Percentiles rank a stretch among this genome's conserved stretches.
phyloP scores from a whole-genome alignment of 352 stramenopile species.

The Aphanomyces cochlioides region DNA sequence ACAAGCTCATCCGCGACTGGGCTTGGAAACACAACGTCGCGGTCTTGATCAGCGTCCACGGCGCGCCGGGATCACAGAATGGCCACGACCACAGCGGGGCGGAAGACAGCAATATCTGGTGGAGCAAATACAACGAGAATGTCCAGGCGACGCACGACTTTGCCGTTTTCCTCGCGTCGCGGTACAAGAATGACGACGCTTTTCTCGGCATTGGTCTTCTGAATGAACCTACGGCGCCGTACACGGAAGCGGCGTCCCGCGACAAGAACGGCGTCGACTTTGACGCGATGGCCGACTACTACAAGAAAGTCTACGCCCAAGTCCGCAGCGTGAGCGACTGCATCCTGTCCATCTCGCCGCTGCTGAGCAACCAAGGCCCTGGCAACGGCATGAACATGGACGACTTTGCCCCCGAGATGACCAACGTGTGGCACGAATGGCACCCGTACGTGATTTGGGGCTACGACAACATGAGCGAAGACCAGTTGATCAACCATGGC shows the following conservation, averaged over 20 bases:
- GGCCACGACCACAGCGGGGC: slow-evolving; percentile 29
- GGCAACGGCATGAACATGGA: slow-evolving; percentile 10
- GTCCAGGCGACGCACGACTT: slow-evolving; percentile 34
- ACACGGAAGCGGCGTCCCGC: too few relatives aligned
- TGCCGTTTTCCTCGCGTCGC: slow-evolving; percentile 33
- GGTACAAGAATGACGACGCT: slow-evolving; percentile 33
- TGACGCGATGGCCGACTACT: slow-evolving; percentile 32
- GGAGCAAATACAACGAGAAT: slow-evolving; percentile 33
- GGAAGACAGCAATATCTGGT: slow-evolving; percentile 26
- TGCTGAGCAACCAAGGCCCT: slow-evolving; percentile 29
- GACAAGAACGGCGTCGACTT: slow-evolving; percentile 16
- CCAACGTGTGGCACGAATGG: slow-evolving; percentile 42
- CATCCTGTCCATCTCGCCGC: slow-evolving; percentile 29
- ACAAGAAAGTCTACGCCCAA: slow-evolving; percentile 27
- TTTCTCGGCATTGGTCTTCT: slow-evolving; percentile 39
- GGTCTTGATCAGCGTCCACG: slow-evolving; percentile 51
- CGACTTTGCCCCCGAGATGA: slow-evolving; percentile 29
- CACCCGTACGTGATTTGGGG: slow-evolving; percentile 46
- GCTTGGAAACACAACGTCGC: slow-evolving; percentile 50
- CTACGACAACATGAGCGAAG: slow-evolving; percentile 31
- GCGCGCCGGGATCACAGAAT: slow-evolving; percentile 55
- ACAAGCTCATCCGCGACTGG: slow-evolving; percentile 48
- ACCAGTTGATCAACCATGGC: slow-evolving; percentile 18
- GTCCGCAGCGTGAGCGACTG: slow-evolving; percentile 31
- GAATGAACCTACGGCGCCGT: slow-evolving; percentile 36